A percentile compares a stretch with the other conserved stretches of the same genome.
Evolutionary conservation across 2,329 filamentous ascomycete genomes (phyloP).

Genomic region (Apiospora rasikravindrae): DNA sequence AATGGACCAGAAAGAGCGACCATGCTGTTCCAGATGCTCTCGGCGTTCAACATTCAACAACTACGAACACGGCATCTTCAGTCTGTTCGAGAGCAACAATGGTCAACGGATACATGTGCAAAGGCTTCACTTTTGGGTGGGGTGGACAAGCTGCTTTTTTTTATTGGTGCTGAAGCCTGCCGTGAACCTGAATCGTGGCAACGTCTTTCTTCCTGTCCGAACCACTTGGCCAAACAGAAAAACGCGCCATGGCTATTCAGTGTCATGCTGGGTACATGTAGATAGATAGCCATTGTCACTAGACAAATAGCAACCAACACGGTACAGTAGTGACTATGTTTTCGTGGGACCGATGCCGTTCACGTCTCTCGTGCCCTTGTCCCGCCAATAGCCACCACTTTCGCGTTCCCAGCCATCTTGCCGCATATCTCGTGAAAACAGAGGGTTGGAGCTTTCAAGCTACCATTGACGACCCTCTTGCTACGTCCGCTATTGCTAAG

Average conservation of each 20-base stretch:
- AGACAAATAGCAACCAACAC: slow-evolving; percentile 8
- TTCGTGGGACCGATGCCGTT: not conserved
- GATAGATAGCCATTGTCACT: slow-evolving; percentile 12
- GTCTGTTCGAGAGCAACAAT: not conserved
- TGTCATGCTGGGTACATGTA: not conserved
- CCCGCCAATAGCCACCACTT: slow-evolving; percentile 11
- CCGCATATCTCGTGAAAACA: slow-evolving; percentile 22
- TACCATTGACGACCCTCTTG: slow-evolving; percentile 52
- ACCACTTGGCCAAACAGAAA: slow-evolving; percentile 25
- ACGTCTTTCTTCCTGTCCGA: slow-evolving; percentile 4
- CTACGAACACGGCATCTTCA: not conserved
- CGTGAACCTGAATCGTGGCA: slow-evolving; percentile 20
- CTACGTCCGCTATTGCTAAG: slow-evolving; percentile 32
- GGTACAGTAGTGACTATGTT: not conserved
- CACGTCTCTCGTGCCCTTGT: not conserved
- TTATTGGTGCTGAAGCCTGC: slow-evolving; percentile 14
- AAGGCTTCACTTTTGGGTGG: not conserved
- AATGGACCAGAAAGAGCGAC: not conserved
- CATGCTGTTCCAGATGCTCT: not conserved
- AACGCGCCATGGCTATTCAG: slow-evolving; percentile 15
- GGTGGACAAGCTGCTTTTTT: slow-evolving; percentile 13
- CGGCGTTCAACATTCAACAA: not conserved
- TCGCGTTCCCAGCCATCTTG: slow-evolving; percentile 14
- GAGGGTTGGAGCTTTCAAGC: slow-evolving; percentile 56
- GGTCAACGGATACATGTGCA: not conserved